Evolutionary conservation across 345 rosid species (phyloP), one percentile per base, ranked within the genome.

Genomic region (Aquilaria yunnanensis): DNA sequence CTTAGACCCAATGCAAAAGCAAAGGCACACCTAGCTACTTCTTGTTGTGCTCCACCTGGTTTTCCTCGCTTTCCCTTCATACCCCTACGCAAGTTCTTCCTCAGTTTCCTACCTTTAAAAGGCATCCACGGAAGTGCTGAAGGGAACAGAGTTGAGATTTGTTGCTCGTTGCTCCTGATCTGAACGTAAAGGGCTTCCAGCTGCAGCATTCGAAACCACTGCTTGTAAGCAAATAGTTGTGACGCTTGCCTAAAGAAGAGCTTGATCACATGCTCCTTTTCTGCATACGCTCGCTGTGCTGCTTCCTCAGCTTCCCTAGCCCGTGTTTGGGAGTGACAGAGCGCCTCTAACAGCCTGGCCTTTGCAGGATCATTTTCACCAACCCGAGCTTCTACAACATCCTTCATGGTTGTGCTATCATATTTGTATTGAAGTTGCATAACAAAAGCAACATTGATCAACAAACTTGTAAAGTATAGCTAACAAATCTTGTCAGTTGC

Each of bases 291-390:
- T 70, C 81, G 81, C 75, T 83, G 75, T n/a, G 94, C 99, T 54
- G 87, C 87, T 54, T 80, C 84, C 73, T 95, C 99, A 4, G 99
- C 97, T 78, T 95, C 91, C 72, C 99, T 87, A 37, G 99, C 97
- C 23, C 99, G 87, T 11, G 99, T 89, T 78, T 95, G 99, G 48
- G 99, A 95, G 68, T 77, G 96, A 37, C 96, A 47, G 32, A 95
- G 79, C 37, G 99, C 99, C 75, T 91, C 97, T 68, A 95, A 61
- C 11, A 95, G 79, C 85, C 83, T 78, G 31, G 87, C 76, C 74
- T 87, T 94, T 74, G 80, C 75, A 54, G 89, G 73, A 55, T 74
- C 89, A 54, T 70, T 47, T 69, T 85, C 86, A 4, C 76, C 46
- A 64, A 61, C 65, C 60, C 60, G 82, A 63, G 63, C 47, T 60